Conservation (phyloP, 2,329 filamentous ascomycete genomes). For the Xylaria sp. region DNA sequence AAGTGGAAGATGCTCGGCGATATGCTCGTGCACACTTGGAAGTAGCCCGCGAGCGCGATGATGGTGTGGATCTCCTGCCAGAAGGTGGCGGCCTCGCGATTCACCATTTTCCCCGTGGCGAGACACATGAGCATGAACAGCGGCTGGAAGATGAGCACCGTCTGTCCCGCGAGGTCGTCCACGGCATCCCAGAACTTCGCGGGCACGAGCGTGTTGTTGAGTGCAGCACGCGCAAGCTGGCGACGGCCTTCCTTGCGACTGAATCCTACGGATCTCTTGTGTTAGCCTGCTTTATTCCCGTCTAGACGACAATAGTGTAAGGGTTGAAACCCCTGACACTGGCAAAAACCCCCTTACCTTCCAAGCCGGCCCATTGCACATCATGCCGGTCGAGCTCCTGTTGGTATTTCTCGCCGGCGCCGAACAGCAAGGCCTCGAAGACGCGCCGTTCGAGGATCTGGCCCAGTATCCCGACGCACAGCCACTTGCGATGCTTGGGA, state of each 20-base stretch:
- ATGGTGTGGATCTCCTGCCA: constrained; percentile 27
- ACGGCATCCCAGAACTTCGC: constrained; percentile 36
- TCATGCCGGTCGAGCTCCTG: constrained; percentile 32
- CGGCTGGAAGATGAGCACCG: constrained; percentile 35
- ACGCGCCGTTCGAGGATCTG: constrained; percentile 37
- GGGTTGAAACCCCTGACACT: no score
- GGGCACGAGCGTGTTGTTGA: constrained; percentile 27
- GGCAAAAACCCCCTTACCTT: constrained; percentile 28
- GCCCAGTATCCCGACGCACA: constrained; percentile 35
- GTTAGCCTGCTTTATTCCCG: background rate
- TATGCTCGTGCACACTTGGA: constrained; percentile 30
- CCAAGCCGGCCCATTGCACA: constrained; percentile 26
- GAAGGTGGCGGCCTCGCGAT: constrained; percentile 13
- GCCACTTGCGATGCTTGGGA: constrained; percentile 29
- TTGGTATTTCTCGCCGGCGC: constrained; percentile 29
- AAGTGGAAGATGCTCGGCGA: constrained; percentile 30
- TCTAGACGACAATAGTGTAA: background rate
- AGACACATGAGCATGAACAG: constrained; percentile 31
- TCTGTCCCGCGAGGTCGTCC: constrained; percentile 33
- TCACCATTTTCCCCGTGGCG: constrained; percentile 3
- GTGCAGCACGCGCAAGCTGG: constrained; percentile 26
- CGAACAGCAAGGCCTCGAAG: constrained; percentile 38
- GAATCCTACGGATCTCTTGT: constrained; percentile 30
- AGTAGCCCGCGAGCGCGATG: constrained; percentile 28
- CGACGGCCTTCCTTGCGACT: constrained; percentile 33